A percentile compares a stretch with the other conserved stretches of the same genome.
These are phyloP conservation scores for Trichoderma parareesei DNA, from an alignment of 495 filamentous ascomycete genomes.

Conservation along the genomic window DNA sequence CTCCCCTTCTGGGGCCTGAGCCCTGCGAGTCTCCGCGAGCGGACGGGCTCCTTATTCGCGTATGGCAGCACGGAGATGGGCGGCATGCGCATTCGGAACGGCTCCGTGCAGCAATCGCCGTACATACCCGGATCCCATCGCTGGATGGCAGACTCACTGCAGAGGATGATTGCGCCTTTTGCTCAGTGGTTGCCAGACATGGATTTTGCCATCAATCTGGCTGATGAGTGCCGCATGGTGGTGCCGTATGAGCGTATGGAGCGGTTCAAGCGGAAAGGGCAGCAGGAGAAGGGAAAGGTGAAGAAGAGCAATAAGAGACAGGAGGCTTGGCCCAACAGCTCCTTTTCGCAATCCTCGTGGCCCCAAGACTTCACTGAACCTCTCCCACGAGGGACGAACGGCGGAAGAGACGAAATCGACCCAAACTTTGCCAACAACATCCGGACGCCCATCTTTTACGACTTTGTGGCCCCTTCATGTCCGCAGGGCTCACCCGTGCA, in stretches of 20 bases:
- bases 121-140: conserved; percentile 60
- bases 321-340: neutral
- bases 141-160: conserved; percentile 60
- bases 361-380: conserved; percentile 1
- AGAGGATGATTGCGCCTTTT: conserved; percentile 69
- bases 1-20: conserved; percentile 78
- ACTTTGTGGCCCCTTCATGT: conserved; percentile 1
- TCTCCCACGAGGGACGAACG: neutral
- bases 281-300: neutral
- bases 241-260: conserved; percentile 47
- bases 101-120: conserved; percentile 39
- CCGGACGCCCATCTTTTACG: conserved; percentile 6
- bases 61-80: conserved; percentile 68
- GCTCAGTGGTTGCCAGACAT: conserved; percentile 77
- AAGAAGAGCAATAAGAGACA: too few relatives aligned
- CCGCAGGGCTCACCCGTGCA: neutral
- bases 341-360: neutral
- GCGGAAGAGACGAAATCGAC: neutral
- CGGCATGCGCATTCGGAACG: conserved; percentile 25
- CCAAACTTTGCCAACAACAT: neutral
- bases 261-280: neutral
- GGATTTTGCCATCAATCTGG: conserved; percentile 88
- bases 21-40: conserved; percentile 61
- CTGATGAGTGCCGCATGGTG: conserved; percentile 81
- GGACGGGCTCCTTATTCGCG: conserved; percentile 67